Percentiles rank a stretch among this genome's conserved stretches.
phyloP scores from a whole-genome alignment of 2,329 filamentous ascomycete species.

The Sclerotinia borealis region DNA sequence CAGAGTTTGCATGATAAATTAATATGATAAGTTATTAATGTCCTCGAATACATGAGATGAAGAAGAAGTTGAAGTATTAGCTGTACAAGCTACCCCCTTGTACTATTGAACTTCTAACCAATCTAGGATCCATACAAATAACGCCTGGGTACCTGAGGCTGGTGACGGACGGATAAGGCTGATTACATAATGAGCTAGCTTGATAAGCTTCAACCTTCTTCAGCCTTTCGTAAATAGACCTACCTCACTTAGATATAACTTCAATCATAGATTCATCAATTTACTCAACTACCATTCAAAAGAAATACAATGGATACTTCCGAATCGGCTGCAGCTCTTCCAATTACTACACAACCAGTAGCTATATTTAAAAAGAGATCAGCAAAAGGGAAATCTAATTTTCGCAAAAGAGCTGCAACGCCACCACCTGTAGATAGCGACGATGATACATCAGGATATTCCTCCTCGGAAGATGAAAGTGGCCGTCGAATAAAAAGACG shows the following conservation, averaged over 20 bases:
- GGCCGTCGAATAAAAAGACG: conserved; percentile 75
- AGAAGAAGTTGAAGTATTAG: too few relatives aligned
- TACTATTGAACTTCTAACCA: background rate
- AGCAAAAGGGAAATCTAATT: conserved; percentile 67
- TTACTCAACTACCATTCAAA: background rate
- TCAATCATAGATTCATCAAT: background rate
- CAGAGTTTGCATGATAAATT: background rate
- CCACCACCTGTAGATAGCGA: conserved; percentile 61
- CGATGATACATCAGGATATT: conserved; percentile 47
- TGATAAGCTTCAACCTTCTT: conserved; percentile 4
- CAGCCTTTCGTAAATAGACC: background rate
- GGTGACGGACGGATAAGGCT: background rate
- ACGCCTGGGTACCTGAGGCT: conserved; percentile 9
- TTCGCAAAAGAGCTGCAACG: conserved; percentile 75
- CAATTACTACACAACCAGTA: conserved; percentile 32
- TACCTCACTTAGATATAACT: background rate
- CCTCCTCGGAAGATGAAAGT: conserved; percentile 69
- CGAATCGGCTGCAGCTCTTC: background rate
- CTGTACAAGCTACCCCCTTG: background rate
- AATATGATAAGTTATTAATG: background rate
- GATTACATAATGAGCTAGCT: background rate
- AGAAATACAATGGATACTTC: conserved; percentile 7
- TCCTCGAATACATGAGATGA: background rate
- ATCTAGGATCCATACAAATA: background rate
- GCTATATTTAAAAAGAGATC: conserved; percentile 82